Evolutionary conservation across 1,284 basidiomycete species (phyloP).

Genomic region (Fistulinella cinereoalba): DNA sequence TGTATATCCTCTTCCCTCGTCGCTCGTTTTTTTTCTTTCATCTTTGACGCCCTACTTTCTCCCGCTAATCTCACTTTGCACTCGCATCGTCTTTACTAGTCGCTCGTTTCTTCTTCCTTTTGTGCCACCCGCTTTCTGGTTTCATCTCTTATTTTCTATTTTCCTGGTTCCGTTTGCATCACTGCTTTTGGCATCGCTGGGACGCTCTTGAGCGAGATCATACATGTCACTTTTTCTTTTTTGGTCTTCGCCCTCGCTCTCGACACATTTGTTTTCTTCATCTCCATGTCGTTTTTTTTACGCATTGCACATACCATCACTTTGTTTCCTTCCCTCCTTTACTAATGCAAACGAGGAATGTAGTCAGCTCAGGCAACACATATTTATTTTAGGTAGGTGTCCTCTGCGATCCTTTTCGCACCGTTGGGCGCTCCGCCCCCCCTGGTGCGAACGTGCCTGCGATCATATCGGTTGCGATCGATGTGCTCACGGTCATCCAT

Average conservation of each 20-base stretch:
- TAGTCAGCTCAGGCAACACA: constrained; percentile 7
- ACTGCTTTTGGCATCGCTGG: constrained; percentile 11
- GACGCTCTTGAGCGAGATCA: constrained; percentile 5
- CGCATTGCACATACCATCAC: neutral
- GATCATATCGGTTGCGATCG: no score
- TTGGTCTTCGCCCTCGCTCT: neutral
- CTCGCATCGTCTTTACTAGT: no score
- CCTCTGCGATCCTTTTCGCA: no score
- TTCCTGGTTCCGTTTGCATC: neutral
- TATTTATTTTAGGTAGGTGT: neutral
- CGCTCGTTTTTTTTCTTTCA: constrained; percentile 10
- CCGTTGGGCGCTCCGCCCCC: no score
- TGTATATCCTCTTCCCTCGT: no score
- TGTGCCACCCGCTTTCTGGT: neutral
- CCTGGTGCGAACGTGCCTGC: no score
- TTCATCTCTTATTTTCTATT: neutral
- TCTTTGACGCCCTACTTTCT: no score
- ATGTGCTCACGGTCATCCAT: no score
- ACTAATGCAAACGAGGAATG: constrained; percentile 7
- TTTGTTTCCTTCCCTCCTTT: neutral
- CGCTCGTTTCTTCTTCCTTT: neutral
- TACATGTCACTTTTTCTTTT: neutral
- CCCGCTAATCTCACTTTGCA: no score
- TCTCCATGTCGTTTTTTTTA: neutral
- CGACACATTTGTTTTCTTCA: neutral